phyloP scores from a whole-genome alignment of 1,284 basidiomycete species.

The Sanghuangporus baumii region DNA sequence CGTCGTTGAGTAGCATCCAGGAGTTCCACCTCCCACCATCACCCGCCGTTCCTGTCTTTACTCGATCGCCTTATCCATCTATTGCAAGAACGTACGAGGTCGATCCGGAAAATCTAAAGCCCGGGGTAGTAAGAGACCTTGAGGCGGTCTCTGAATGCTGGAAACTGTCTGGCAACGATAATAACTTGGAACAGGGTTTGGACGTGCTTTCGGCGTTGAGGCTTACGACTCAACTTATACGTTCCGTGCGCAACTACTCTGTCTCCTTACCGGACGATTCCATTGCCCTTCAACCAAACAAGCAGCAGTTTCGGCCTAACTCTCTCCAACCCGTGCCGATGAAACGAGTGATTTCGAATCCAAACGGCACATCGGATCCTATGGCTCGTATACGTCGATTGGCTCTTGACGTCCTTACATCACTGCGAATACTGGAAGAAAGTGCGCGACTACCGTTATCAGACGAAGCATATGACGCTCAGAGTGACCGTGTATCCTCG shows the following conservation, averaged over 20 bases:
- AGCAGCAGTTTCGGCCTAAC: conserved; percentile 37
- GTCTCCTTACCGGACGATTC: conserved; percentile 73
- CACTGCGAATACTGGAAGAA: conserved; percentile 69
- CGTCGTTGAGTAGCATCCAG: conserved; percentile 35
- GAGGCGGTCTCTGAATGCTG: conserved; percentile 52
- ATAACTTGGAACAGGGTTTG: conserved; percentile 25
- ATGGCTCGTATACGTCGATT: conserved; percentile 61
- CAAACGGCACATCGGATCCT: conserved; percentile 42
- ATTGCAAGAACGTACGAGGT: conserved; percentile 60
- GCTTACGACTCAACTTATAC: conserved; percentile 69
- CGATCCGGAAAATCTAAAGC: conserved; percentile 66
- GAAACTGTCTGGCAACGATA: conserved; percentile 27
- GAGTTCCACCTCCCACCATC: conserved; percentile 66
- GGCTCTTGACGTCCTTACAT: conserved; percentile 71
- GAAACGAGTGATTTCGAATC: conserved; percentile 34
- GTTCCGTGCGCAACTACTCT: conserved; percentile 75
- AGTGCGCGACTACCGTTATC: conserved; percentile 55
- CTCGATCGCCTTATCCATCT: conserved; percentile 41
- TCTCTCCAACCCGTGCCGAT: conserved; percentile 34
- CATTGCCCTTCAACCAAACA: conserved; percentile 35
- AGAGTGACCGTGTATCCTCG: conserved; percentile 55
- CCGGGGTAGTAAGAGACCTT: conserved; percentile 67
- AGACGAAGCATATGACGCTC: conserved; percentile 71
- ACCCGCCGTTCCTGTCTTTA: conserved; percentile 45
- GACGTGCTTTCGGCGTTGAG: conserved; percentile 68